Conservation (phyloP, 495 filamentous ascomycete genomes). For the Neurospora sublineolata region DNA sequence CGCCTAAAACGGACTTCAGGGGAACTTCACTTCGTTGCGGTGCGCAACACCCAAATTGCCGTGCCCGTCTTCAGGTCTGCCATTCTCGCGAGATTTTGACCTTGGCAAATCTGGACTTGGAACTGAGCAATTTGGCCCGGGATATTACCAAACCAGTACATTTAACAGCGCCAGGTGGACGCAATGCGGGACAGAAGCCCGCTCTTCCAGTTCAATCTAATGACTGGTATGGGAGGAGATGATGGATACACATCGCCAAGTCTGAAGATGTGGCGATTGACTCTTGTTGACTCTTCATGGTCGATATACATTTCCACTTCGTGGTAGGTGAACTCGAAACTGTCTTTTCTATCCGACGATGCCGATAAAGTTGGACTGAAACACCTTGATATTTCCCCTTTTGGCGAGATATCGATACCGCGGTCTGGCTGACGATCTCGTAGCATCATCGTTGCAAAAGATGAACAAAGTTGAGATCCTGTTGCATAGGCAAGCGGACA, state of each 20-base stretch:
- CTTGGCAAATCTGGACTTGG: neutral
- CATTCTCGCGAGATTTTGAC: neutral
- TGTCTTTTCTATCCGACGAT: neutral
- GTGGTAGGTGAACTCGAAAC: neutral
- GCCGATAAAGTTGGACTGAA: neutral
- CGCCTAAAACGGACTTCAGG: neutral
- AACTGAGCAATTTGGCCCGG: neutral
- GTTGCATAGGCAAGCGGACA: neutral
- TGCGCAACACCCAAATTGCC: neutral
- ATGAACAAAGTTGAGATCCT: neutral
- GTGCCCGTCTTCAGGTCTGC: neutral
- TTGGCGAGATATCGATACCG: neutral
- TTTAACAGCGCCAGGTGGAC: neutral
- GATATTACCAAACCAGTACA: neutral
- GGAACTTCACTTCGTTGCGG: neutral
- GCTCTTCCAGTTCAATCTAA: neutral
- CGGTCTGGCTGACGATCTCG: neutral
- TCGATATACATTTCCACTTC: neutral
- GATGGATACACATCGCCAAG: neutral
- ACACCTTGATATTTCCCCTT: neutral
- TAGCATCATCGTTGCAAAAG: neutral
- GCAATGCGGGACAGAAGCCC: neutral
- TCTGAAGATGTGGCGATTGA: neutral
- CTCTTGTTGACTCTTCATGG: neutral
- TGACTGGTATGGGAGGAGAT: neutral